Base-by-base conservation (phyloP, 257 asterid genomes). In the Eustoma russellianum region DNA sequence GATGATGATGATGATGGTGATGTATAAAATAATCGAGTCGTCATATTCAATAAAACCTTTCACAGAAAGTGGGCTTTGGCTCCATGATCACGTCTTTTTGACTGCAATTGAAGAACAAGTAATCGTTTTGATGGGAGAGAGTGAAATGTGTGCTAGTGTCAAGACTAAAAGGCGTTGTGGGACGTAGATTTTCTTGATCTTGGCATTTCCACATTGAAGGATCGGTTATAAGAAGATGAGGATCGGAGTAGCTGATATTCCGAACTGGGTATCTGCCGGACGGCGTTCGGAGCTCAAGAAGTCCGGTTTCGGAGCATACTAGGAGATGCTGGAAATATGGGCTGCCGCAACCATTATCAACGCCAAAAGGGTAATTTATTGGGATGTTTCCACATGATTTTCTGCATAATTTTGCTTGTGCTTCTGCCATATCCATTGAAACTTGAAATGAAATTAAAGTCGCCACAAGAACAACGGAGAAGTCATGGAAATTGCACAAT, bases 321-420 rank as follows among this genome's bases (percentile, higher is more conserved):
- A 91, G 79, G 59, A 82, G 60, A 68, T 65, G 83, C 9, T 90
- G 55, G 57, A 82, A 82, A 60, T 73, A 77, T 1, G 90, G 95
- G 70, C 95, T 91, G 49, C 98, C 97, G 6, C 98, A 87, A 46
- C 97, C 98, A 60, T 87, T 88, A 50, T 87, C 98, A 30, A 91
- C 62, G 40, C 96, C 96, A 19, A 91, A 87, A 19, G 98, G 98
- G 65, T 87, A 91, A 55, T 59, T 61, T 61, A 87, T 84, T 8
- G 92, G 93, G 34, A 84, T 62, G 28, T 57, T 71, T 19, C 96
- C 96, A 50, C 98, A 91, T 0, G 92, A 69, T 41, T 66, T 75
- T 52, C 94, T 57, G 75, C 98, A 91, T 9, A 57, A 60, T 49
- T 61, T 74, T 59, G 79, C 28, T 68, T 79, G 79, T 55, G 94